These are phyloP conservation scores for Leccinum boreale DNA, from an alignment of 768 basidiomycete genomes.

Conservation along the genomic window DNA sequence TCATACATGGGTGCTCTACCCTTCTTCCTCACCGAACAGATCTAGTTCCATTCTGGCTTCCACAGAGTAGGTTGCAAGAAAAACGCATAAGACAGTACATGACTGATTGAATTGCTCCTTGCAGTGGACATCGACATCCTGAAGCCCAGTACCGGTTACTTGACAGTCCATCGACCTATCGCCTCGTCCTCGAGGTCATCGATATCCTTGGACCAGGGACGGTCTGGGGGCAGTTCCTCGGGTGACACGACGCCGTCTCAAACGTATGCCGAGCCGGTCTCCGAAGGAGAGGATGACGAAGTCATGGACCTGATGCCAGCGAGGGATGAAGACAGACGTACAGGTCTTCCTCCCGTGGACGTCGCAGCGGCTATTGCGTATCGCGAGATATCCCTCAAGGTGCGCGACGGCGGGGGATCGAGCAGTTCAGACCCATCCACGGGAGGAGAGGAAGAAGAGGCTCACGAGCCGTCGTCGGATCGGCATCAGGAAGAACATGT, in stretches of 20 bases:
- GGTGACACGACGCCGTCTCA: constrained; percentile 40
- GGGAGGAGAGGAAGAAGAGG: constrained; percentile 31
- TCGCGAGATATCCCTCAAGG: constrained; percentile 78
- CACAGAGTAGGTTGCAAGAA: constrained; percentile 63
- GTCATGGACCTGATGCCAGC: constrained; percentile 64
- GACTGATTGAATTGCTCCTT: background rate
- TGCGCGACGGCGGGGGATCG: constrained; percentile 21
- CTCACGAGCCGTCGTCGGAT: constrained; percentile 38
- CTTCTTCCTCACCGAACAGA: constrained; percentile 90
- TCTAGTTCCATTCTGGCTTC: constrained; percentile 97
- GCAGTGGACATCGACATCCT: constrained; percentile 93
- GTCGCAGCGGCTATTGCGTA: constrained; percentile 84
- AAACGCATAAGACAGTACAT: background rate
- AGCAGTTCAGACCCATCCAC: constrained; percentile 6
- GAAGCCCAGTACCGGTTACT: constrained; percentile 81
- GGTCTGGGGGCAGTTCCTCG: constrained; percentile 49
- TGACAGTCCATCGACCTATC: constrained; percentile 74
- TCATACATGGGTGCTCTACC: constrained; percentile 95
- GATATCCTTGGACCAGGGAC: constrained; percentile 39
- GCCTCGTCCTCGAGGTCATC: constrained; percentile 40
- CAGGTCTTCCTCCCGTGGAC: constrained; percentile 68
- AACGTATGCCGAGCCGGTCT: constrained; percentile 82
- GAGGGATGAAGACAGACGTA: constrained; percentile 76
- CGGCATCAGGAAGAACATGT: constrained; percentile 23
- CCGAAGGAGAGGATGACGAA: constrained; percentile 94